Conservation (phyloP, 2,329 filamentous ascomycete species). For the Alternaria burnsii region DNA sequence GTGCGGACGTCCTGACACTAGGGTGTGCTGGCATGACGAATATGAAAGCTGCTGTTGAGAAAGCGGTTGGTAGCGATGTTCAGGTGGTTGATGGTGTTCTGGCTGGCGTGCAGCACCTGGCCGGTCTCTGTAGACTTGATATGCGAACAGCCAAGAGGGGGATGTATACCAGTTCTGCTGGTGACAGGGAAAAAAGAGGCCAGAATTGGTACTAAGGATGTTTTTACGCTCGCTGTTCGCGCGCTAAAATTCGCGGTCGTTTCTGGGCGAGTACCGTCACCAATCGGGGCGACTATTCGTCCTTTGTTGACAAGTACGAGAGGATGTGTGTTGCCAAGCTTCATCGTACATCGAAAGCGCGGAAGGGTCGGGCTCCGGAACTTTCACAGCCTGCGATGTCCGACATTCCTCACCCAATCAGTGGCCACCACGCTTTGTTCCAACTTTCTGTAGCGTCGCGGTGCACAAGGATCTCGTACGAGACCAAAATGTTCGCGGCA, state of each 20-base stretch:
- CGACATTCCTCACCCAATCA: too few species aligned
- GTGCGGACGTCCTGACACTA: conserved; percentile 55
- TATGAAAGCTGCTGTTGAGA: conserved; percentile 57
- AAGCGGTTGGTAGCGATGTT: conserved; percentile 56
- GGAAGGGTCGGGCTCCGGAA: too few species aligned
- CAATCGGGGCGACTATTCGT: background rate
- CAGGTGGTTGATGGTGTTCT: conserved; percentile 63
- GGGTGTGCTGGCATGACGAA: conserved; percentile 62
- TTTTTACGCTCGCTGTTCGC: background rate
- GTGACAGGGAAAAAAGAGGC: background rate
- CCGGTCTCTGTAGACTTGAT: conserved; percentile 57
- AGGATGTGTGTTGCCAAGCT: too few species aligned
- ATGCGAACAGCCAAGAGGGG: conserved; percentile 58
- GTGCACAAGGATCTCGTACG: too few species aligned
- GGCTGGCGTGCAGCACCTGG: conserved; percentile 58
- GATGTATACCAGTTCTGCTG: conserved; percentile 51
- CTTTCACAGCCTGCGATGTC: too few species aligned
- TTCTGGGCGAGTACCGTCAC: background rate
- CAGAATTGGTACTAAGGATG: background rate
- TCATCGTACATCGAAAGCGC: too few species aligned
- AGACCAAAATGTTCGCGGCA: rapidly evolving
- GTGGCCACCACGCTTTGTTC: too few species aligned
- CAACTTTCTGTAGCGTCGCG: too few species aligned
- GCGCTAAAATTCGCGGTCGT: background rate
- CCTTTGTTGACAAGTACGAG: background rate